Conservation (phyloP, 2,329 filamentous ascomycete species). For the Sordariomycetes sp. region DNA sequence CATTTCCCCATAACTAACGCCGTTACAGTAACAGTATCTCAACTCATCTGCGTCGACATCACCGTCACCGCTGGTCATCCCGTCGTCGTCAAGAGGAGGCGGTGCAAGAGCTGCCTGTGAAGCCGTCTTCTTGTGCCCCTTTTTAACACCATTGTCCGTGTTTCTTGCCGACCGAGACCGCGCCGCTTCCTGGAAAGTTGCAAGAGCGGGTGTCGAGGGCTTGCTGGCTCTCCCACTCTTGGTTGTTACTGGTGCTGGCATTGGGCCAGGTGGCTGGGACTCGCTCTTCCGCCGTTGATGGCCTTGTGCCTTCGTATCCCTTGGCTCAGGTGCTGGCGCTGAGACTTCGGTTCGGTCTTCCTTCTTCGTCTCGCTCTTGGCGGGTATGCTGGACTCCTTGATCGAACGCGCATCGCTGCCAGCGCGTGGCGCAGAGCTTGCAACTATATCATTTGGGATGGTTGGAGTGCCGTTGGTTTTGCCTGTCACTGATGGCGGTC, state of each 20-base stretch:
- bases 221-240: slow-evolving; percentile 60
- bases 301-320: slow-evolving; percentile 30
- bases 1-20: slow-evolving; percentile 77
- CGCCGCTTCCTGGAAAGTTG: slow-evolving; percentile 48
- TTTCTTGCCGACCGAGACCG: slow-evolving; percentile 46
- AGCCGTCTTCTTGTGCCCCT: slow-evolving; percentile 50
- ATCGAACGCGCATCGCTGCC: slow-evolving; percentile 36
- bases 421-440: slow-evolving; percentile 18
- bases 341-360: slow-evolving; percentile 18
- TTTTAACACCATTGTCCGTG: slow-evolving; percentile 33
- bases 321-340: slow-evolving; percentile 23
- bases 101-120: slow-evolving; percentile 26
- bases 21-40: slow-evolving; percentile 71
- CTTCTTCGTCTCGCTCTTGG: slow-evolving; percentile 24
- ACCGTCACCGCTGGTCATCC: slow-evolving; percentile 29
- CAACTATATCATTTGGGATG: no score
- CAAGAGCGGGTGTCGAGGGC: slow-evolving; percentile 53
- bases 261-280: slow-evolving; percentile 33
- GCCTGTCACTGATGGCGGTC: slow-evolving; percentile 50
- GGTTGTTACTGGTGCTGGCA: slow-evolving; percentile 42
- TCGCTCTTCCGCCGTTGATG: slow-evolving; percentile 24
- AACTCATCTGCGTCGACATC: slow-evolving; percentile 64
- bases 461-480: slow-evolving; percentile 46
- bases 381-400: slow-evolving; percentile 33
- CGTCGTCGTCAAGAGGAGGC: slow-evolving; percentile 15